phyloP scores from a whole-genome alignment of 768 basidiomycete genomes.

The Xanthoconium stramineum region DNA sequence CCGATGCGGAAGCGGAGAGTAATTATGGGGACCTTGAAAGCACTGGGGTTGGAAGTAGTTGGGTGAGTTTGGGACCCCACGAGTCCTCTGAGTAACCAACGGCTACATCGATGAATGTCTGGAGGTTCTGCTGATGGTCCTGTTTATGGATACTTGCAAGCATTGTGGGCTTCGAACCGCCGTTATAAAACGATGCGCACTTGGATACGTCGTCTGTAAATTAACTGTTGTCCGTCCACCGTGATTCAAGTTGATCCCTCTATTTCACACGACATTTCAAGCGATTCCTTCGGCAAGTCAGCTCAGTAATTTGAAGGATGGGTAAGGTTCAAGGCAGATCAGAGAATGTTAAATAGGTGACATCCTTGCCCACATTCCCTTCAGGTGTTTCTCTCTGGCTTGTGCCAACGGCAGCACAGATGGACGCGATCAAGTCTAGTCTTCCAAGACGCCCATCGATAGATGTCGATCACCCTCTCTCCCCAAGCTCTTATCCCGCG shows the following conservation, averaged over 20 bases:
- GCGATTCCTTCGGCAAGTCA: background rate
- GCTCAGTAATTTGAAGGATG: slow-evolving; percentile 7
- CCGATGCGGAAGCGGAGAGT: slow-evolving; percentile 70
- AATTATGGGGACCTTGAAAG: slow-evolving; percentile 51
- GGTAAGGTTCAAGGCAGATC: slow-evolving; percentile 14
- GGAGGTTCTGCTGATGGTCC: background rate
- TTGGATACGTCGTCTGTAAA: slow-evolving; percentile 7
- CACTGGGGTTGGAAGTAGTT: slow-evolving; percentile 56
- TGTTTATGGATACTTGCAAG: background rate
- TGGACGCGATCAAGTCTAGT: slow-evolving; percentile 40
- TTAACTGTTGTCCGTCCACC: background rate
- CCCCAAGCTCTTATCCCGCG: slow-evolving; percentile 49
- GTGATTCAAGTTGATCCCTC: background rate
- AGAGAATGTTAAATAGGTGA: background rate
- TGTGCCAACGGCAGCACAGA: slow-evolving; percentile 49
- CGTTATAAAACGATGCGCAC: background rate
- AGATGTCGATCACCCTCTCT: slow-evolving; percentile 7
- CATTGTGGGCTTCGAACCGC: too few species aligned
- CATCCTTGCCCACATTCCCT: background rate
- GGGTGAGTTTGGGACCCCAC: slow-evolving; percentile 56
- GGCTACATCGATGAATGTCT: background rate
- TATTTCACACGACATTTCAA: background rate
- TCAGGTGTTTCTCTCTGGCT: slow-evolving; percentile 69
- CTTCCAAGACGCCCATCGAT: slow-evolving; percentile 42
- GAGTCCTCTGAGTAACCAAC: slow-evolving; percentile 17